A percentile compares a stretch with the other conserved stretches of the same genome.
phyloP scores from a whole-genome alignment of 208 protist species.

The Acanthamoeba royreba region DNA sequence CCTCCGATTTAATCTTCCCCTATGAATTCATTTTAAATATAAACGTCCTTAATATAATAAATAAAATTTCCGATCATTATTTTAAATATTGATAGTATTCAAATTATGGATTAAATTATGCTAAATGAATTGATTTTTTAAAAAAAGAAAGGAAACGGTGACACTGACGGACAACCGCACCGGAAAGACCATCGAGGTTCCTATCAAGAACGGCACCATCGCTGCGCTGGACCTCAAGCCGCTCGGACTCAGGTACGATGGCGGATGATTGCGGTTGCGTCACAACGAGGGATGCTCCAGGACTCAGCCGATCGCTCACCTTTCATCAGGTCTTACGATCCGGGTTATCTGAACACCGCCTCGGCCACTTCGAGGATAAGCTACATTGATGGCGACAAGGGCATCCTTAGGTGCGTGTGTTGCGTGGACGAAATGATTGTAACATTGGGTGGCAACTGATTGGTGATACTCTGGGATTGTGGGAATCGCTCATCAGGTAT shows the following conservation, averaged over 20 bases:
- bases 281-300: neutral
- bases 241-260: constrained; percentile 50
- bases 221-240: constrained; percentile 50
- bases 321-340: constrained; percentile 57
- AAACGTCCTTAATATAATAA: neutral
- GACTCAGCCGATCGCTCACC: neutral
- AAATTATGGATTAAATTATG: neutral
- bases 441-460: too few species aligned
- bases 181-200: constrained; percentile 59
- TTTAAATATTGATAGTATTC: neutral
- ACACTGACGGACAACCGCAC: constrained; percentile 69
- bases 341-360: constrained; percentile 68
- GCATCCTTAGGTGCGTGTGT: constrained; percentile 64
- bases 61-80: neutral
- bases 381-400: constrained; percentile 79
- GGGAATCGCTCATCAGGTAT: constrained; percentile 22
- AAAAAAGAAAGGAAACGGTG: constrained; percentile 50
- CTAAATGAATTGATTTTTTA: neutral
- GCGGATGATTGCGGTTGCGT: neutral
- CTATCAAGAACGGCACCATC: constrained; percentile 60
- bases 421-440: neutral
- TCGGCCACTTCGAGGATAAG: constrained; percentile 62
- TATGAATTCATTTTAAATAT: neutral
- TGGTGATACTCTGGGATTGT: neutral
- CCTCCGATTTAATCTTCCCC: neutral